Conservation (phyloP, 805 yeast genomes). For the Brettanomyces bruxellensis region DNA sequence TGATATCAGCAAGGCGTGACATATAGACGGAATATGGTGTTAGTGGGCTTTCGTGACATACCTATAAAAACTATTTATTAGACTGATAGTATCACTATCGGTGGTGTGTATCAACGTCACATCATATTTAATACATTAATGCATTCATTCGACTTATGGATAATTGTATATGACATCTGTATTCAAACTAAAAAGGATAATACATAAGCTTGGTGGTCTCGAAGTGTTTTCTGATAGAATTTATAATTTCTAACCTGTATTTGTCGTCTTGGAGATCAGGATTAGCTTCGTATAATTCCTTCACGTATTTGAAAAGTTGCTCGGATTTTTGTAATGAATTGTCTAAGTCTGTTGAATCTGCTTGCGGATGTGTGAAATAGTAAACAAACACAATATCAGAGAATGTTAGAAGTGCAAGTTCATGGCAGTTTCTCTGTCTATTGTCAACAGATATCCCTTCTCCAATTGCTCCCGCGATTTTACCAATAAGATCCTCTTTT, state of each 20-base stretch:
- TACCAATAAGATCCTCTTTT: neutral
- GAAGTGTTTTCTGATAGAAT: conserved; percentile 4
- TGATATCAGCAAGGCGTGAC: too few relatives aligned
- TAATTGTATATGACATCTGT: too few relatives aligned
- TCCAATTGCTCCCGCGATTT: neutral
- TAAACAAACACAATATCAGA: conserved; percentile 6
- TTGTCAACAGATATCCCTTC: neutral
- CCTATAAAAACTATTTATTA: too few relatives aligned
- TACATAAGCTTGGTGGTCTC: conserved; percentile 9
- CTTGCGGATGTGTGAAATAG: neutral
- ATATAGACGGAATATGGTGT: too few relatives aligned
- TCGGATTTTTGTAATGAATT: neutral
- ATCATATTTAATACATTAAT: too few relatives aligned
- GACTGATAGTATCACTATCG: too few relatives aligned
- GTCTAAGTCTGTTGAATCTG: neutral
- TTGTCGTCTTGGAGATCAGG: neutral
- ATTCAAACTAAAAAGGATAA: conserved; percentile 6
- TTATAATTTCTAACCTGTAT: conserved; percentile 1
- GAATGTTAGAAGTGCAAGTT: conserved; percentile 5
- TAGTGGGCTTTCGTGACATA: too few relatives aligned
- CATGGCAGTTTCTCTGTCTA: neutral
- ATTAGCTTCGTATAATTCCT: neutral
- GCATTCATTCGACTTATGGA: too few relatives aligned
- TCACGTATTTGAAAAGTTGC: neutral
- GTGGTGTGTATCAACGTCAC: too few relatives aligned